Evolutionary conservation across 2,329 filamentous ascomycete species (phyloP), one percentile per base, ranked within the genome.

Genomic region (Pseudofabraea citricarpa): DNA sequence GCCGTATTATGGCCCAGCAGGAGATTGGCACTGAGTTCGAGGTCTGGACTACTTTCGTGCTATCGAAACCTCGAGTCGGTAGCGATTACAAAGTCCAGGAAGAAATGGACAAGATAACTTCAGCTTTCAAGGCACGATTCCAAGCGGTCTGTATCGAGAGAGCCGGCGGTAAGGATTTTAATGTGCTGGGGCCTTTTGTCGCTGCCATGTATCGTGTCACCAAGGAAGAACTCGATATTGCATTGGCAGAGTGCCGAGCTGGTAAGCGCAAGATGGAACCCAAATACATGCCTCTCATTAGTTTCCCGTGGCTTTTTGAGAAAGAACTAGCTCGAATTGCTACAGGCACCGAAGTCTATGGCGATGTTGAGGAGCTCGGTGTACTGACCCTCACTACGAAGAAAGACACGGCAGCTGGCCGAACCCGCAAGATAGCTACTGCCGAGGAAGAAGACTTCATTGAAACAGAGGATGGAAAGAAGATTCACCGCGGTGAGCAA

Each of bases 291-390:
- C 91, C 93, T 0, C 69, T 97, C 7, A 93, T 96, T 55, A 93
- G 85, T 46, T 97, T 96, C 55, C 91, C 93, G 0, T 98, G 93
- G 93, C 70, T 97, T 2, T 95, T 97, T 51, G 73, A 81, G 10
- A 73, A 75, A 35, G 77, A 89, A 46, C 70, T 95, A 4, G 83
- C 85, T 1, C 73, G 74, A 37, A 81, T 95, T 54, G 86, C 85
- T 1, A 78, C 66, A 20, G 64, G 62, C 12, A 49, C 51, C 15
- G 53, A 58, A 27, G 24, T 38, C 2, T 40, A 24, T 8, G 53
- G 57, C 5, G 52, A 54, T 2, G 36, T 56, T 15, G 55, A 56
- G 4, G 47, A 55, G 3, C 36, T 55, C 5, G 51, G 47, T 3
- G 38, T 60, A 8, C 31, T 46, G 7, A 26, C 43, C 18, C 18